Base-by-base conservation (phyloP, 1,284 basidiomycete species). In the Ceratobasidium sp. region DNA sequence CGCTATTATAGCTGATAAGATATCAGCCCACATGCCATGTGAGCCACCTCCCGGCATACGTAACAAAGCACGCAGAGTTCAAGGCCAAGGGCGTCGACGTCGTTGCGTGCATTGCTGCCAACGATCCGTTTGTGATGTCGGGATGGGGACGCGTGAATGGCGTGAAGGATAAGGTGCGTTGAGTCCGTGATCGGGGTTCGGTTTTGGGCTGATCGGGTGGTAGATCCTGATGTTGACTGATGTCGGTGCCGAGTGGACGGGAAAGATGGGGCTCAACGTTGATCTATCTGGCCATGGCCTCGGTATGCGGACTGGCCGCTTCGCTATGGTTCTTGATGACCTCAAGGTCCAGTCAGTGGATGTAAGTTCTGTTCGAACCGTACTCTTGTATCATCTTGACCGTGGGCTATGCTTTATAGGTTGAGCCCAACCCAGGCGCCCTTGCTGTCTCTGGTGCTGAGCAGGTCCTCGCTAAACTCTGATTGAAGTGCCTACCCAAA, bases 81-180 rank as follows among this genome's bases (percentile, higher is more conserved):
- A 91, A 90, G 82, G 83, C 84, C 43, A 92, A 92, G 81, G 92
- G 92, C 66, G 87, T 91, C 66, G 91, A 94, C 79, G 84, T 88
- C 65, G 82, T 94, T 79, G 89, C 87, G 27, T 88, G 92, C 76
- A 77, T 93, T 75, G 88, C 90, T 24, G 87, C 89, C 62, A 93
- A 93, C 81, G 92, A 93, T 79, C 83, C 88, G n/a, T 93, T 91
- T 79, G 92, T 93, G 75, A 86, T 92, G 87, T 89, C 87, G 78
- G 93, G 89, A 62, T 94, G 92, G 91, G 89, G 86, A 22, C 86
- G 90, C 65, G 85, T 88, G 74, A 85, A 88, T 77, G 88, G 88
- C 6, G 84, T 90, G 78, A 87, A 90, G 81, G 91, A 94, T 81
- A 90, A 91, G 84, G 91, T 88, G 66, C 7, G 41, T 41, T 5